phyloP scores from a whole-genome alignment of 2,329 filamentous ascomycete species.

The Phyllosticta paracitricarpa region DNA sequence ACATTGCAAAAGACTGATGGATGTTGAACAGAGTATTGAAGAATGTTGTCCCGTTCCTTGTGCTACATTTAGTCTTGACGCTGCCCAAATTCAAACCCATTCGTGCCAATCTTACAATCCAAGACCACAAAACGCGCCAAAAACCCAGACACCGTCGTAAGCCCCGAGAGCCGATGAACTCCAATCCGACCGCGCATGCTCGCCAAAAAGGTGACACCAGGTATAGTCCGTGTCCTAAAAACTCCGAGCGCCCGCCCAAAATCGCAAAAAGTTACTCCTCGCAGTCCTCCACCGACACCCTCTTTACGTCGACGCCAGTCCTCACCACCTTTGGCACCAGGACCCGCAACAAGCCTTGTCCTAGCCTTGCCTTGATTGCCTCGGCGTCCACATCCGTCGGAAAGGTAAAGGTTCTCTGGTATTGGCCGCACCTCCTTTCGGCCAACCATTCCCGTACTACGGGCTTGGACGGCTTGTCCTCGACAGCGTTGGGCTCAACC shows the following conservation, averaged over 20 bases:
- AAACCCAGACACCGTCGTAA: background rate
- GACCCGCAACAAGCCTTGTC: conserved; percentile 10
- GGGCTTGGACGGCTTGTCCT: conserved; percentile 6
- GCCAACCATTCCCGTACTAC: conserved; percentile 11
- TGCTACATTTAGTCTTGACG: too few relatives aligned
- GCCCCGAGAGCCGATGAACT: background rate
- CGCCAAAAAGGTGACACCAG: background rate
- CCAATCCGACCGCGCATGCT: background rate
- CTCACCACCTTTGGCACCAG: conserved; percentile 11
- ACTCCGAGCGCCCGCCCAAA: background rate
- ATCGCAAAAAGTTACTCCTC: background rate
- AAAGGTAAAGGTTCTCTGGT: conserved; percentile 12
- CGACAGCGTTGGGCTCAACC: conserved; percentile 14
- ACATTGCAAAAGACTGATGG: too few relatives aligned
- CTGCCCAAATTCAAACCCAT: background rate
- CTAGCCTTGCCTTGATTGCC: conserved; percentile 7
- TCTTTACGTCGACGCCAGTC: background rate
- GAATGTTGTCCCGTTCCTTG: too few relatives aligned
- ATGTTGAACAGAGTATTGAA: too few relatives aligned
- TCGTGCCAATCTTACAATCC: background rate
- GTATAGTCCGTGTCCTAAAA: background rate
- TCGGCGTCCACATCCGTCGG: conserved; percentile 10
- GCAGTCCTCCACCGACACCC: conserved; percentile 7
- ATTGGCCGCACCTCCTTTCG: conserved; percentile 10
- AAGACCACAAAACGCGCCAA: background rate